Base-by-base conservation (phyloP, 352 stramenopile genomes). In the Phytopythium vexans region DNA sequence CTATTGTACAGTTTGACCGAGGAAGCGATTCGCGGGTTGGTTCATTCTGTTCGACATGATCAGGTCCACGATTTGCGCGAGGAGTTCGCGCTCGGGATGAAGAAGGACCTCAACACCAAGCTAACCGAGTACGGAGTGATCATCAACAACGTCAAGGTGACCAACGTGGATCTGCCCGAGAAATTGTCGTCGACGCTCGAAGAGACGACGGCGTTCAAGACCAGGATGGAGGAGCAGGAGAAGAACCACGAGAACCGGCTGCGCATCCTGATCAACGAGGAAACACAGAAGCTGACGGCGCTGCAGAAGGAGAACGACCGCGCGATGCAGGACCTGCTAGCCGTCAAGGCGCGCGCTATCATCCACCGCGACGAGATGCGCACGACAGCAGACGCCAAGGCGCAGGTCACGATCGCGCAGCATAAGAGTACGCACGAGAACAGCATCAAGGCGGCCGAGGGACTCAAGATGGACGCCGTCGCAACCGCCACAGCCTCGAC, bases 191-290 rank as follows among this genome's bases (percentile, higher is more conserved):
- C 61, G 16, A 88, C 72, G 12, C 70, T 95, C 14, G 86, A 95
- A 52, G 74, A 86, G 42, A 92, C 82, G 34, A 90, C 83, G 10
- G 80, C 78, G 14, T 93, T 94, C 66, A 93, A 95, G 71, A 92
- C 83, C 7, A 72, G 79, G 27, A 95, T 95, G 78, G 77, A 89
- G 42, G 83, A 95, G 64, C 82, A 93, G 57, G 83, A 94, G 59
- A 95, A 95, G 70, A 93, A 90, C 54, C 82, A 95, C 52, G 82
- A 94, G 68, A 95, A 92, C 67, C 79, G 83, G 15, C 61, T 93
- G 64, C 73, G 86, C 27, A 89, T 90, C 12, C 51, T 95, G 14
- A 48, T 94, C 33, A 92, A 95, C 46, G 72, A 94, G 58, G 86
- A 92, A 41, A 92, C 86, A 3, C 74, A 89, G 59, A 88, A 87